Conservation (phyloP, 352 stramenopile species). For the Phytophthora cajani region DNA sequence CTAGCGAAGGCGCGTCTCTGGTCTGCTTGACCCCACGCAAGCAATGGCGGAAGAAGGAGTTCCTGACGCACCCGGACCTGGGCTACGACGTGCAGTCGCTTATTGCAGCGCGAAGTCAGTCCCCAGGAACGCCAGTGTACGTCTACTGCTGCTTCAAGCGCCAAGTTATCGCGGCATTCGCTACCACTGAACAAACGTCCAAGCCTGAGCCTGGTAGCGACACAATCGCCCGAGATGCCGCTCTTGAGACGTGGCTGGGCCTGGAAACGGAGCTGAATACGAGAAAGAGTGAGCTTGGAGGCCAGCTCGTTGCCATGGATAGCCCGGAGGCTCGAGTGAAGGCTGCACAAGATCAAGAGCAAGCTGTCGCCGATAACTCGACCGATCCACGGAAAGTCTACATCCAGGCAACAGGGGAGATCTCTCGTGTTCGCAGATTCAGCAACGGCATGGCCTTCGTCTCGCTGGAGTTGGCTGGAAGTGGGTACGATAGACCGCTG, state of each 20-base stretch:
- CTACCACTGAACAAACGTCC: not conserved
- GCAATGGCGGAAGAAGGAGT: slow-evolving; percentile 73
- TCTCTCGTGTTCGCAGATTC: slow-evolving; percentile 48
- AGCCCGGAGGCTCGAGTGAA: slow-evolving; percentile 16
- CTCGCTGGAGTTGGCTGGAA: slow-evolving; percentile 35
- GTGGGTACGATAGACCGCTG: slow-evolving; percentile 27
- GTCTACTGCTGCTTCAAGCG: slow-evolving; percentile 50
- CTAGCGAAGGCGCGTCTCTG: slow-evolving; percentile 19
- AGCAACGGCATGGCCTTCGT: slow-evolving; percentile 61
- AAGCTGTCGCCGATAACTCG: slow-evolving; percentile 11
- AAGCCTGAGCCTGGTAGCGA: slow-evolving; percentile 5
- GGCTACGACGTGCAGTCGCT: slow-evolving; percentile 42
- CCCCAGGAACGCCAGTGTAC: slow-evolving; percentile 34
- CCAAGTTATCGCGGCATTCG: not conserved
- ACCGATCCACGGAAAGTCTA: slow-evolving; percentile 23
- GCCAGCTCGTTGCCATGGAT: slow-evolving; percentile 21
- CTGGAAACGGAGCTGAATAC: slow-evolving; percentile 23
- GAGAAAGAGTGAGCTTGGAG: slow-evolving; percentile 17
- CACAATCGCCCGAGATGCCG: slow-evolving; percentile 10
- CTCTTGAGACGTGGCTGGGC: slow-evolving; percentile 23
- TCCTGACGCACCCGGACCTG: slow-evolving; percentile 46
- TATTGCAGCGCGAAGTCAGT: slow-evolving; percentile 23
- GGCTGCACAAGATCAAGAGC: slow-evolving; percentile 24
- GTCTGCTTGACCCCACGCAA: slow-evolving; percentile 64
- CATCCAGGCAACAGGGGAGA: slow-evolving; percentile 44